These are phyloP conservation scores for Thermomucor indicae-seudaticae DNA, from an alignment of 371 early-diverging fungal species.

Conservation along the genomic window DNA sequence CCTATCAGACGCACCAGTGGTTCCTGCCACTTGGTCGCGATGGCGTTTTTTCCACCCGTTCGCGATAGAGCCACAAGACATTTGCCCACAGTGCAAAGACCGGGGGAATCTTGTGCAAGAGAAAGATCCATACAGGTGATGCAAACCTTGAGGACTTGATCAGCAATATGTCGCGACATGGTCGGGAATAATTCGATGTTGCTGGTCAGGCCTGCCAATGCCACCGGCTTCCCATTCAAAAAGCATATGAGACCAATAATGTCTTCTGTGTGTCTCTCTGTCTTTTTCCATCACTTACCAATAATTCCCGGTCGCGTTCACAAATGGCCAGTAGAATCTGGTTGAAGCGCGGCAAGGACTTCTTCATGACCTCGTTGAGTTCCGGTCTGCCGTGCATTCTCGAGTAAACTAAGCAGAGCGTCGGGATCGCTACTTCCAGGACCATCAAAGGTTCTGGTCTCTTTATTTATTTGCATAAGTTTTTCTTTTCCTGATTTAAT, in stretches of 20 bases:
- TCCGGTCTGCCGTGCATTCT: conserved; percentile 51
- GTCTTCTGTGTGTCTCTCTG: not conserved
- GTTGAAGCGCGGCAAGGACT: conserved; percentile 50
- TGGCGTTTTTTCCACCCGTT: conserved; percentile 39
- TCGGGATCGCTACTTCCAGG: not conserved
- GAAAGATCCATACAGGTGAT: conserved; percentile 48
- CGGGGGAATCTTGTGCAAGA: conserved; percentile 20
- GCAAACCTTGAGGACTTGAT: conserved; percentile 48
- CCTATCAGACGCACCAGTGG: conserved; percentile 43
- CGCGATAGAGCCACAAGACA: conserved; percentile 44
- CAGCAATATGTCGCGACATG: conserved; percentile 47
- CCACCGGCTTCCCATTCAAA: conserved; percentile 25
- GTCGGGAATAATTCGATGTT: conserved; percentile 53
- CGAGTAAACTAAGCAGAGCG: not conserved
- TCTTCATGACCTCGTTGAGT: conserved; percentile 54
- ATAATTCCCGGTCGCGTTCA: conserved; percentile 41
- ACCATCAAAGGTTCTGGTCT: not conserved
- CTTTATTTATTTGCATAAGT: not conserved
- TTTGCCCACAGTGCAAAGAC: conserved; percentile 29
- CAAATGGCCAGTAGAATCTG: conserved; percentile 35
- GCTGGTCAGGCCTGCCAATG: conserved; percentile 40
- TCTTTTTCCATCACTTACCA: conserved; percentile 24
- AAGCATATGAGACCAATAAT: no score
- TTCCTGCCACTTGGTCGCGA: conserved; percentile 47
- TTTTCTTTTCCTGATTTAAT: no score